Evolutionary conservation across 345 rosid species (phyloP), one percentile per base, ranked within the genome.

Genomic region (Aethionema arabicum): DNA sequence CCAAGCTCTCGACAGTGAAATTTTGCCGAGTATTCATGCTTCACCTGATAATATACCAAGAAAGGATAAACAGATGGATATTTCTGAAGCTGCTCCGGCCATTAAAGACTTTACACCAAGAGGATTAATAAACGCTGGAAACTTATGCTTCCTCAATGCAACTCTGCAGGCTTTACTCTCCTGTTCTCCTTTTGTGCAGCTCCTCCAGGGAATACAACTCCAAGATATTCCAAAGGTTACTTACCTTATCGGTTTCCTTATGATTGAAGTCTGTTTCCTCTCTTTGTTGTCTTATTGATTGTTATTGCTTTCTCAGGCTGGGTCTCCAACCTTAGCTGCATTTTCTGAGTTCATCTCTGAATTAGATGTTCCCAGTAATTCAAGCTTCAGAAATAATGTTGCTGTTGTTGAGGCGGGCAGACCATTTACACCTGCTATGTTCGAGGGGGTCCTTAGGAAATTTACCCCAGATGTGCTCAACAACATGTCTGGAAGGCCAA

Each of bases 101-200:
- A 54, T 60, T 55, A 82, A 57, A 52, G 70, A 67, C 69, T 74
- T 87, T 30, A 67, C 74, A 35, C 96, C 96, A 2, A 87, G 88
- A 57, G 99, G 99, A 58, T 80, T 93, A 54, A 82, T 87, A 51
- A 93, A 93, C 69, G 78, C 81, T 0, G 96, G 99, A 41, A 93
- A 93, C 72, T 56, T 84, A 66, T 93, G 99, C 70, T 93, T 93
- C 76, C 96, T 90, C 49, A 93, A 83, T 71, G 82, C 99, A 6
- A 85, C 99, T 44, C 67, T 93, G 56, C 99, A 93, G 71, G 97
- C 99, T 54, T 80, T 90, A 12, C 69, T 90, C 36, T 84, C 96
- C 10, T 90, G 99, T 74, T 75, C 90, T 49, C 96, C 90, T 58
- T 93, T 93, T 65, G 85, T 87, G 59, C 89, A 59, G 75, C 95